A percentile compares a stretch with the other conserved stretches of the same genome.
These are phyloP conservation scores for Pseudocercospora eumusae DNA, from an alignment of 2,329 filamentous ascomycete genomes.

Conservation along the genomic window DNA sequence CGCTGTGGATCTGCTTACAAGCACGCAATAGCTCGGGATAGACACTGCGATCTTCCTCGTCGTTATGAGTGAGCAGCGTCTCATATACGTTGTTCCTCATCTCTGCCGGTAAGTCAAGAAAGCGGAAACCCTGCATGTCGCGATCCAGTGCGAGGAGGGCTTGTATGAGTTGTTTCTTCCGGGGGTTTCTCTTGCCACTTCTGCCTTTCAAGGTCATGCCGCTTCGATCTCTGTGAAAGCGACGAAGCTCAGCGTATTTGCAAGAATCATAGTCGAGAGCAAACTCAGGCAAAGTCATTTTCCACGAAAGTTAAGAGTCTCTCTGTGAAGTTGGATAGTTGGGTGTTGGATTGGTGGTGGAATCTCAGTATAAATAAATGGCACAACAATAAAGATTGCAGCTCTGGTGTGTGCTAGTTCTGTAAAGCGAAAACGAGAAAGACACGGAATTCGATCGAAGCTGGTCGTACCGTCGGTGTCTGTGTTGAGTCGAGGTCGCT, in stretches of 20 bases:
- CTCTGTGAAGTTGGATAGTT: too few species aligned
- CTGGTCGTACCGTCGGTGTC: too few species aligned
- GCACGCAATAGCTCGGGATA: not conserved
- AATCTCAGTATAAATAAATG: too few species aligned
- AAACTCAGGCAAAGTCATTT: not conserved
- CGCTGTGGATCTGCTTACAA: not conserved
- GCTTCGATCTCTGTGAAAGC: not conserved
- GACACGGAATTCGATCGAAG: too few species aligned
- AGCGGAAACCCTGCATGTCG: not conserved
- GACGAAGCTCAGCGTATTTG: not conserved
- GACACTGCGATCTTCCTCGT: not conserved
- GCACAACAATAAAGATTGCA: too few species aligned
- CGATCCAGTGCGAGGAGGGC: not conserved
- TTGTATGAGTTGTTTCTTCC: not conserved
- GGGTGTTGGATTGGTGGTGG: too few species aligned
- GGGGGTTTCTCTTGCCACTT: not conserved
- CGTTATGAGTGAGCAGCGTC: not conserved
- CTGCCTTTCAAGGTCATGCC: not conserved
- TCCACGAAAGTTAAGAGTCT: too few species aligned
- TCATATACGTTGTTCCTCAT: not conserved
- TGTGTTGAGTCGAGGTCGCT: too few species aligned
- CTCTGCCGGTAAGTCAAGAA: not conserved
- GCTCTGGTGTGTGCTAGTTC: too few species aligned
- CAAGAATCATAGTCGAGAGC: not conserved
- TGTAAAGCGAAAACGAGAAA: too few species aligned